phyloP scores from a whole-genome alignment of 164 flowering plant species.

The Kingdonia uniflora region DNA sequence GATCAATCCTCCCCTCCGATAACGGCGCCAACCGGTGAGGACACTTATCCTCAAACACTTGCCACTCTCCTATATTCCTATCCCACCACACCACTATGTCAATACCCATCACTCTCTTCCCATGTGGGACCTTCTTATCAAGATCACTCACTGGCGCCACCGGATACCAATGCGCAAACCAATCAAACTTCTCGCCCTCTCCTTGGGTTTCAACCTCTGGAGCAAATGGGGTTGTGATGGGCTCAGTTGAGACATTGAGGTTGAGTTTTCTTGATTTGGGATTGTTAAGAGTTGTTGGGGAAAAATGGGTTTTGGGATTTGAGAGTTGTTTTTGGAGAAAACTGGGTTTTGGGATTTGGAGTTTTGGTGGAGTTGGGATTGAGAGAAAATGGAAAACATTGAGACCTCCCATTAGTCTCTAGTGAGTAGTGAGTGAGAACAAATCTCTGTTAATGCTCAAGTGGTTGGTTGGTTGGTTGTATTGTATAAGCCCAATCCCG shows the following conservation, averaged over 20 bases:
- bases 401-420: background rate
- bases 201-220: slow-evolving; percentile 20
- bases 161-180: slow-evolving; percentile 83
- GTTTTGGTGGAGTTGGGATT: background rate
- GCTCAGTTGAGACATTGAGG: slow-evolving; percentile 21
- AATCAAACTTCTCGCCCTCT: slow-evolving; percentile 47
- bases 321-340: slow-evolving; percentile 15
- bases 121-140: slow-evolving; percentile 79
- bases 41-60: slow-evolving; percentile 76
- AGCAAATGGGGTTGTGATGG: slow-evolving; percentile 13
- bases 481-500: no score
- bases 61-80: slow-evolving; percentile 57
- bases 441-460: no score
- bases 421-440: no score
- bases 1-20: slow-evolving; percentile 87
- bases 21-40: slow-evolving; percentile 92
- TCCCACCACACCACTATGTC: slow-evolving; percentile 98
- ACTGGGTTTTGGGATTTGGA: background rate
- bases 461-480: no score
- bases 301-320: slow-evolving; percentile 19
- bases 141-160: slow-evolving; percentile 69
- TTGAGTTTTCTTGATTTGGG: slow-evolving; percentile 17
- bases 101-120: slow-evolving; percentile 65
- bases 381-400: background rate
- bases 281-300: slow-evolving; percentile 11